These are phyloP conservation scores for Allium cepa DNA, from an alignment of 106 monocot genomes.

Conservation along the genomic window DNA sequence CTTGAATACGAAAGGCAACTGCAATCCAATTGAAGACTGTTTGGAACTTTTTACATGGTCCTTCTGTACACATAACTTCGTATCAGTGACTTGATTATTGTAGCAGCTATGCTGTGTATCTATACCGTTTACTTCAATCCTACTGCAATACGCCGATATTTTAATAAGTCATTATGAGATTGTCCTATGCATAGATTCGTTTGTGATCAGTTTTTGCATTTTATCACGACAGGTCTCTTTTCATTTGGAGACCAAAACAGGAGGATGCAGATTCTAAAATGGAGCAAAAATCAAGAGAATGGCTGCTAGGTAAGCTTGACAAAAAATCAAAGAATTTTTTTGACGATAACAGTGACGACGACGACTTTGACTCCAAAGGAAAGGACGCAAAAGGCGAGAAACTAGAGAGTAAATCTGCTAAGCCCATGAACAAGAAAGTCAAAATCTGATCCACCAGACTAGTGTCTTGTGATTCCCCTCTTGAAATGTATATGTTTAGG, in stretches of 20 bases:
- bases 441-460: neutral
- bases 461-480: too few relatives aligned
- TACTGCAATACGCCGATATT: too few relatives aligned
- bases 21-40: too few relatives aligned
- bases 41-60: too few relatives aligned
- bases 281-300: constrained; percentile 32
- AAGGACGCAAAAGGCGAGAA: constrained; percentile 33
- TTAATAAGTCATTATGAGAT: too few relatives aligned
- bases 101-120: too few relatives aligned
- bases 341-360: constrained; percentile 36
- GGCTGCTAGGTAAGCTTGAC: constrained; percentile 21
- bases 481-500: too few relatives aligned
- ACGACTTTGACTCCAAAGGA: constrained; percentile 18
- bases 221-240: constrained; percentile 36
- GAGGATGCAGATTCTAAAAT: neutral
- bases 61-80: too few relatives aligned
- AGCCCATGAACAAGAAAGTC: constrained; percentile 2
- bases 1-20: too few relatives aligned
- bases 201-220: neutral
- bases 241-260: constrained; percentile 53
- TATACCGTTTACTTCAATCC: too few relatives aligned
- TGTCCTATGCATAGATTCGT: too few relatives aligned
- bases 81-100: too few relatives aligned
- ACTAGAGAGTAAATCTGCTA: constrained; percentile 8
- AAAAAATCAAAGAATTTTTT: constrained; percentile 41